Conservation (phyloP, 257 asterid species). For the Penstemon davidsonii region DNA sequence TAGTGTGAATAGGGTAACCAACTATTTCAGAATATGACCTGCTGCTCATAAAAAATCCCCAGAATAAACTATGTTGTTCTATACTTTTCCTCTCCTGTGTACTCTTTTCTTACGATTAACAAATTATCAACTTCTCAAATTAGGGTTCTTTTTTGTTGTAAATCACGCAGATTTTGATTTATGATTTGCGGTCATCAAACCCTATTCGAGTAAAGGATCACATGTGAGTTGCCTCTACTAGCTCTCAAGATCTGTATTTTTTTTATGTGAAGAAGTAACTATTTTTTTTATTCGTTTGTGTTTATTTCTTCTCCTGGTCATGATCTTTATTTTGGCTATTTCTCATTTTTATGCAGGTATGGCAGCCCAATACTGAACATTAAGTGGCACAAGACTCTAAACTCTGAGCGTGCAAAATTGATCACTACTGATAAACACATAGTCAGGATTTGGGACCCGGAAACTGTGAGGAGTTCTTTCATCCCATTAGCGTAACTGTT, state of each 20-base stretch:
- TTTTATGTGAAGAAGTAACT: not conserved
- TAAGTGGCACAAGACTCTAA: conserved; percentile 88
- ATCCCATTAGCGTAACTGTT: not conserved
- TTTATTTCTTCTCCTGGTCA: not conserved
- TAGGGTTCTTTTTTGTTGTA: conserved; percentile 24
- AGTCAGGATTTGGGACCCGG: conserved; percentile 93
- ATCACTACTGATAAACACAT: conserved; percentile 81
- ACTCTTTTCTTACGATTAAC: conserved; percentile 10
- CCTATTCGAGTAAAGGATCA: conserved; percentile 86
- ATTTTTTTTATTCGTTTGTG: not conserved
- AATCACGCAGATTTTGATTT: conserved; percentile 65
- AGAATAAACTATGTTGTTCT: not conserved
- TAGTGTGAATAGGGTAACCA: conserved; percentile 7
- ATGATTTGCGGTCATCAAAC: conserved; percentile 79
- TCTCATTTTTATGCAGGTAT: conserved; percentile 56
- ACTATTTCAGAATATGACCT: conserved; percentile 10
- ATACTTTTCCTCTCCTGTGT: conserved; percentile 1
- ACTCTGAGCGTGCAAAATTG: conserved; percentile 63
- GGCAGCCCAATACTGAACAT: conserved; percentile 85
- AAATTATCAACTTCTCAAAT: not conserved
- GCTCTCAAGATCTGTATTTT: conserved; percentile 11
- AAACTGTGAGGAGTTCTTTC: conserved; percentile 55
- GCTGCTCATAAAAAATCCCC: conserved; percentile 12
- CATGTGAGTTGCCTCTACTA: conserved; percentile 57
- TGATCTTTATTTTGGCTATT: conserved; percentile 12